A percentile compares a stretch with the other conserved stretches of the same genome.
Evolutionary conservation across 345 rosid genomes (phyloP).

Genomic region (Aegle marmelos): DNA sequence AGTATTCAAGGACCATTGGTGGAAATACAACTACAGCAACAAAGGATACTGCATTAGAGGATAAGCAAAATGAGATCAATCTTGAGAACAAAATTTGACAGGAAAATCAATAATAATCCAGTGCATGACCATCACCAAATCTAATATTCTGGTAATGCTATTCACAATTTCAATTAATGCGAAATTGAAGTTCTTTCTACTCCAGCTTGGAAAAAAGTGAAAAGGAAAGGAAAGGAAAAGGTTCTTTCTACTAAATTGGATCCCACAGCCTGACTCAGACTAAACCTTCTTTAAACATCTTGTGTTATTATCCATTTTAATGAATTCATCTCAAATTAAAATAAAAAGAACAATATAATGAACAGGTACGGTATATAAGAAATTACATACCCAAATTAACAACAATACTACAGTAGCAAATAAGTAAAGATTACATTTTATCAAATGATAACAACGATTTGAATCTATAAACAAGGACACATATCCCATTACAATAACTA

Average conservation of each 20-base stretch:
- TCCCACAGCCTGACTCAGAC: neutral
- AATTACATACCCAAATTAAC: neutral
- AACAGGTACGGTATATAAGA: neutral
- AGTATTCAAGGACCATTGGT: neutral
- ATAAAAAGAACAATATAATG: neutral
- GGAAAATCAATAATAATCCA: neutral
- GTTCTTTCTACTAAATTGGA: neutral
- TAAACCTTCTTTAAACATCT: neutral
- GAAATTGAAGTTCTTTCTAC: neutral
- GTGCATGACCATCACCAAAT: neutral
- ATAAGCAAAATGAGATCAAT: neutral
- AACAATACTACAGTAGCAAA: neutral
- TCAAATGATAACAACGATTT: neutral
- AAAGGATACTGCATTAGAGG: neutral
- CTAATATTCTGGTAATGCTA: neutral
- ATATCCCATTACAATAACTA: neutral
- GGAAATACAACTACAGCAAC: neutral
- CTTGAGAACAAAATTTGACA: neutral
- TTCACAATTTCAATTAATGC: neutral
- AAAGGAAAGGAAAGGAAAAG: too few relatives aligned
- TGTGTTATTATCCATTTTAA: neutral
- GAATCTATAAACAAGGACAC: neutral
- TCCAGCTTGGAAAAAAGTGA: too few relatives aligned
- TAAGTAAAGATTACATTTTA: neutral
- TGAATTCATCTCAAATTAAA: neutral